A percentile compares a stretch with the other conserved stretches of the same genome.
phyloP scores from a whole-genome alignment of 192 early-diverging fungal genomes.

The Lunasporangiospora selenospora region DNA sequence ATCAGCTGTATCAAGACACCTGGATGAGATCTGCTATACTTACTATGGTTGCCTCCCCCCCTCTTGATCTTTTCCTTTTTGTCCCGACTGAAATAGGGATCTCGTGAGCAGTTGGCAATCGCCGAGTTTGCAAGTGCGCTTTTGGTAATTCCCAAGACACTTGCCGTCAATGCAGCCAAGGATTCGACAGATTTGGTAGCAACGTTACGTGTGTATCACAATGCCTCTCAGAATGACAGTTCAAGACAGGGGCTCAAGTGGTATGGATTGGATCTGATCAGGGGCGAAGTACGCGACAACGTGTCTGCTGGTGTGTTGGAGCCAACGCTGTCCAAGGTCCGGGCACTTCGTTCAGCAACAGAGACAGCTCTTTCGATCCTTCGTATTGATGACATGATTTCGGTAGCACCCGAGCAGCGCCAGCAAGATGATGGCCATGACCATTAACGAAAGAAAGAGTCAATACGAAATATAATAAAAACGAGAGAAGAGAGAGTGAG shows the following conservation, averaged over 20 bases:
- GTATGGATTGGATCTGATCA: slow-evolving; percentile 93
- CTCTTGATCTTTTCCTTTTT: slow-evolving; percentile 1
- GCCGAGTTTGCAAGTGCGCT: slow-evolving; percentile 96
- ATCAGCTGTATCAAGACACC: background rate
- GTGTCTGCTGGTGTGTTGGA: slow-evolving; percentile 94
- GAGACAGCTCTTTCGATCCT: slow-evolving; percentile 98
- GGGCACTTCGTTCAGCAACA: slow-evolving; percentile 96
- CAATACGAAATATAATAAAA: background rate
- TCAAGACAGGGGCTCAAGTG: slow-evolving; percentile 81
- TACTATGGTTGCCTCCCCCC: slow-evolving; percentile 2
- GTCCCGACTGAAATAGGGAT: slow-evolving; percentile 61
- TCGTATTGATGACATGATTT: slow-evolving; percentile 95
- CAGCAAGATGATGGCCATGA: slow-evolving; percentile 61
- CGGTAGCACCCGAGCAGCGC: slow-evolving; percentile 61
- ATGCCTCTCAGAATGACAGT: slow-evolving; percentile 87
- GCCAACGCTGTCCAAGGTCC: slow-evolving; percentile 98
- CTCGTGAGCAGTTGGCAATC: slow-evolving; percentile 98
- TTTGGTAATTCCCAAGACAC: slow-evolving; percentile 95
- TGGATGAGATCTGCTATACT: background rate
- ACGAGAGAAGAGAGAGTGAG: background rate
- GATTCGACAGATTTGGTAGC: slow-evolving; percentile 97
- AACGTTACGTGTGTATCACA: slow-evolving; percentile 96
- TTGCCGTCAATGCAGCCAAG: slow-evolving; percentile 98
- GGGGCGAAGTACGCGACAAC: slow-evolving; percentile 94
- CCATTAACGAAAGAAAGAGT: slow-evolving; percentile 32